Evolutionary conservation across 495 filamentous ascomycete genomes (phyloP).

Genomic region (Entonaema liquescens): DNA sequence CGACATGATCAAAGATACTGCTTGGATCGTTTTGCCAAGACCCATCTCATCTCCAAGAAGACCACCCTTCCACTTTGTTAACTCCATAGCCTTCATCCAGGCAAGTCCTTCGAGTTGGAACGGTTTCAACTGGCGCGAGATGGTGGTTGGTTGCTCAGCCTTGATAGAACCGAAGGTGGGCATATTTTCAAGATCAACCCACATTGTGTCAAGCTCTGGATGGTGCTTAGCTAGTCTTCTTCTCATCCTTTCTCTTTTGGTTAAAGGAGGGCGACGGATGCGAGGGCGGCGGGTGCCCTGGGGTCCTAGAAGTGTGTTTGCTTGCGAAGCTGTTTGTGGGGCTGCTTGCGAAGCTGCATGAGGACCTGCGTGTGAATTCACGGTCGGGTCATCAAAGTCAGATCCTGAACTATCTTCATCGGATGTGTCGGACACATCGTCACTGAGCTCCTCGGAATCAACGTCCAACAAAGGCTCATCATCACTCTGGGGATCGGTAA

Average conservation of each 20-base stretch:
- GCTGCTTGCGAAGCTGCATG: no score
- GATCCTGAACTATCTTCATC: background rate
- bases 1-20: constrained; percentile 96
- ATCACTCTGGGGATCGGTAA: background rate
- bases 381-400: background rate
- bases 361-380: background rate
- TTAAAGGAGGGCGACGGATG: background rate
- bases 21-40: constrained; percentile 98
- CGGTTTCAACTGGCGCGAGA: constrained; percentile 82
- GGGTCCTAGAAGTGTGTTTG: background rate
- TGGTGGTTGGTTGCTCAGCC: constrained; percentile 78
- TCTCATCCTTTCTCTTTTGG: background rate
- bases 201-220: constrained; percentile 82
- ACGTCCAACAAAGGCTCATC: background rate
- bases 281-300: background rate
- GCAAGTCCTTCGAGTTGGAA: constrained; percentile 93
- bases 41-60: constrained; percentile 97
- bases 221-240: constrained; percentile 72
- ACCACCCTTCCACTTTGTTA: constrained; percentile 84
- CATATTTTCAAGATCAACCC: constrained; percentile 74
- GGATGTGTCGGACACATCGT: background rate
- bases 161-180: constrained; percentile 69
- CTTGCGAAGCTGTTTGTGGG: background rate
- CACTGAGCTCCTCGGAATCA: background rate
- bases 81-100: constrained; percentile 92